Percentiles rank a stretch among this genome's conserved stretches.
These are phyloP conservation scores for Rhodotorula sp. DNA, from an alignment of 1,284 basidiomycete species.

Conservation along the genomic window DNA sequence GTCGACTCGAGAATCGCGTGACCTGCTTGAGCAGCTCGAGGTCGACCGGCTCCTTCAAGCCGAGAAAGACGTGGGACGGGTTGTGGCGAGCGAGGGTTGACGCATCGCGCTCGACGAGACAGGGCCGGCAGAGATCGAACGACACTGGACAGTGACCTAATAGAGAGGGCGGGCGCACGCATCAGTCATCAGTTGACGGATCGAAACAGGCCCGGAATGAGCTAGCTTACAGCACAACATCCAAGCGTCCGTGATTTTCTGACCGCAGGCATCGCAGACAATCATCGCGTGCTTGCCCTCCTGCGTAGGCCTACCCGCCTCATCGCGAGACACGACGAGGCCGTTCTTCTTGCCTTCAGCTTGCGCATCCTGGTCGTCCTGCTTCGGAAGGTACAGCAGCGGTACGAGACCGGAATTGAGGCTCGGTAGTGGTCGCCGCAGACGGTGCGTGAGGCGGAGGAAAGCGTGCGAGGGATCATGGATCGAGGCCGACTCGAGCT, in stretches of 20 bases:
- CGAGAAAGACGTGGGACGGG: conserved; percentile 22
- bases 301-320: background rate
- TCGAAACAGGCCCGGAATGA: background rate
- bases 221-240: conserved; percentile 23
- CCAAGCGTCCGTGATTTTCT: conserved; percentile 10
- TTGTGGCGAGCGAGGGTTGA: conserved; percentile 7
- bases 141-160: conserved; percentile 21
- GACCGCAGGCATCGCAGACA: conserved; percentile 16
- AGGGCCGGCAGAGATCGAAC: conserved; percentile 19
- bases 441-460: conserved; percentile 11
- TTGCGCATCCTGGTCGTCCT: background rate
- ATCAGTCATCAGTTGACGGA: too few relatives aligned
- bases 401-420: conserved; percentile 16
- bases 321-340: background rate
- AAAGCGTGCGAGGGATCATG: conserved; percentile 15
- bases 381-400: conserved; percentile 7
- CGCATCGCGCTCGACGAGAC: conserved; percentile 8
- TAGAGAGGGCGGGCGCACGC: background rate
- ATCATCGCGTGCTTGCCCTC: background rate
- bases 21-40: conserved; percentile 12
- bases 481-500: background rate
- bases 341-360: background rate
- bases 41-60: conserved; percentile 16
- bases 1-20: conserved; percentile 6
- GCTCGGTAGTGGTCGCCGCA: conserved; percentile 10